Evolutionary conservation across 1,139 yeast species (phyloP), one percentile per base, ranked within the genome.

Genomic region (Protomyces gravidus): DNA sequence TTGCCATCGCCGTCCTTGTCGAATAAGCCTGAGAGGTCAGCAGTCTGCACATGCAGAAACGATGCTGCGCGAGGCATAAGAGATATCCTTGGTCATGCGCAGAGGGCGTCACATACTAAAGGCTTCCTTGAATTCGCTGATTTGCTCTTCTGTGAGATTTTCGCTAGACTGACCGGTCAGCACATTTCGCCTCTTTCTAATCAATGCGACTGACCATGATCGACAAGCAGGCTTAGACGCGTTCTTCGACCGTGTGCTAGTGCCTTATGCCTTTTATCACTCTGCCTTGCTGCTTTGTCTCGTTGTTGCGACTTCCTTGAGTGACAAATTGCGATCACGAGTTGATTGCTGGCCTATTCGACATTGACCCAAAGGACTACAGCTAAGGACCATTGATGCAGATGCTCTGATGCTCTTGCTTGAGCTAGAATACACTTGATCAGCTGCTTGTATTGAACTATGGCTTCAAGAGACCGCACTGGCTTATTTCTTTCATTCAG

Each of bases 91-190:
- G 15, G 1, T 27, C 5, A n/a, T 30, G n/a, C n/a, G 21, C 7
- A 53, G 49, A n/a, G 89, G 89, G 77, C 92, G 97, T 68, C 92
- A 92, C 66, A 92, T 81, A 62, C 97, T 88, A 73, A 92, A 92
- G 11, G 98, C 98, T 78, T 92, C 98, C 75, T 89, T 89, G 76
- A 92, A 92, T 71, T 94, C 97, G 21, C 42, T 51, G 33, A 55
- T 55, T 45, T 55, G 59, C 40, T 55, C 58, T 52, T 58, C 60
- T 17, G 59, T 51, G 30, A 45, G 51, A 15, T 48, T 42, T 45
- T 42, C 58, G 30, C 59, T 52, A 13, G 58, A 53, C 58, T 53
- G 19, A 7, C 23, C n/a, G 5, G 42, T 36, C 19, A 36, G 42
- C 6, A 9, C 21, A n/a, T 4, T 5, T 2, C 21, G 4, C 6